Evolutionary conservation across 2,329 filamentous ascomycete genomes (phyloP), one percentile per base, ranked within the genome.

Genomic region (Tolypocladium pustulatum): DNA sequence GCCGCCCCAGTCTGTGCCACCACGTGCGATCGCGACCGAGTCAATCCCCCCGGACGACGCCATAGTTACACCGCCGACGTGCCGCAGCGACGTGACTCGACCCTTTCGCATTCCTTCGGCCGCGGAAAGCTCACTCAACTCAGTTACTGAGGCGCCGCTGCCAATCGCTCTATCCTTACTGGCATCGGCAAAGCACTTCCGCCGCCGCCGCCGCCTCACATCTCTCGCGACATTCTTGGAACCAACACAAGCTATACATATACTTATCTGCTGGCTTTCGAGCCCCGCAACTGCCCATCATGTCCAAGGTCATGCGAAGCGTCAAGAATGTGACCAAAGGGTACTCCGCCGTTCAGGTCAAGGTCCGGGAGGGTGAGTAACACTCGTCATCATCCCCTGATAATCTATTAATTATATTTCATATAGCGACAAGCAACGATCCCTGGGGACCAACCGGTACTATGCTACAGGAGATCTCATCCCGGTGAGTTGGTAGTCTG

Each of bases 271-370:
- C 30, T 34, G 54, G 58, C 46, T 52, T 37, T 46, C 57, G 54
- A 54, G 54, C 58, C 54, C 51, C 53, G 27, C 59, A 61, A 59
- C 67, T 65, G 70, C 68, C 72, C 73, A 72, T 56, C 71, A 99
- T 99, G 94, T 97, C 93, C 61, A 95, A 95, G 78, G 91, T 97
- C 73, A 91, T 97, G 72, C 85, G 94, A 76, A 96, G 90, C 73
- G 92, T 97, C 70, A 97, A 97, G 80, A 99, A 97, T 81, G 93
- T 99, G 76, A 97, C 94, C 74, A 99, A 97, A 80, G 94, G 94
- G 68, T 99, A 99, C 73, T 97, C 93, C 40, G 87, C 83, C 65
- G 91, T 95, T 68, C 93, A 99, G 81, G 90, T 97, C 74, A 97
- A 97, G 80, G 94, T 99, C 75, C 87, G 92, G 79, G 93, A 96